Base-by-base conservation (phyloP, 2,329 filamentous ascomycete species). In the Tolypocladium sp. region DNA sequence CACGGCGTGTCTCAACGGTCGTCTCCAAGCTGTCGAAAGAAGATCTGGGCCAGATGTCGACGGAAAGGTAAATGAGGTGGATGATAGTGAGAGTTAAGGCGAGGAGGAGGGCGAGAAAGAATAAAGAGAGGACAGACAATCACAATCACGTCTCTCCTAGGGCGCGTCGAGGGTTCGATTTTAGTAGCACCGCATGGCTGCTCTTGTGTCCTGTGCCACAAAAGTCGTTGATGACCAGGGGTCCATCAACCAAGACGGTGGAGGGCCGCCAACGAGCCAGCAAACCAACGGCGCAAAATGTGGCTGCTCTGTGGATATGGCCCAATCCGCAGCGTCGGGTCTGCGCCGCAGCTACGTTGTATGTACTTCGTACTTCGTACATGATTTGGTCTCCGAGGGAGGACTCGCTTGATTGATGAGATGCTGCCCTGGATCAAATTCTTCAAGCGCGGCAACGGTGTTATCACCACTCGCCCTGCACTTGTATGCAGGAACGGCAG, bases 401-500 rank as follows among this genome's bases (percentile, higher is more conserved):
- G 30, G 3, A 52, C 33, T 52, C 30, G 49, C 49, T 13, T 30
- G 17, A n/a, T n/a, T 35, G 49, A 35, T n/a, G 30, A 35, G 49
- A 52, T 35, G 49, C 30, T 46, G 49, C 49, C 49, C 17, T 52
- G 30, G 27, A n/a, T 7, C 49, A 35, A 20, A n/a, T 52, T 52
- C 30, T n/a, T 25, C 17, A n/a, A 27, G n/a, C 33, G 38, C 38
- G 25, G 25, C 54, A 56, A n/a, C 15, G 54, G 13, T 41, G 20
- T n/a, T 20, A 27, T 42, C 37, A 55, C 37, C 42, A 52, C 35
- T 46, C 55, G 44, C 40, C 7, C 13, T 60, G 35, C 49, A 60
- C 56, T 46, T 40, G 51, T 54, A 58, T 61, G 60, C 60, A 61
- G 60, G 60, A 59, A 61, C 59, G 55, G 54, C 51, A 56, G 35